phyloP scores from a whole-genome alignment of 768 basidiomycete genomes.

The Hortiboletus flavorubellus region DNA sequence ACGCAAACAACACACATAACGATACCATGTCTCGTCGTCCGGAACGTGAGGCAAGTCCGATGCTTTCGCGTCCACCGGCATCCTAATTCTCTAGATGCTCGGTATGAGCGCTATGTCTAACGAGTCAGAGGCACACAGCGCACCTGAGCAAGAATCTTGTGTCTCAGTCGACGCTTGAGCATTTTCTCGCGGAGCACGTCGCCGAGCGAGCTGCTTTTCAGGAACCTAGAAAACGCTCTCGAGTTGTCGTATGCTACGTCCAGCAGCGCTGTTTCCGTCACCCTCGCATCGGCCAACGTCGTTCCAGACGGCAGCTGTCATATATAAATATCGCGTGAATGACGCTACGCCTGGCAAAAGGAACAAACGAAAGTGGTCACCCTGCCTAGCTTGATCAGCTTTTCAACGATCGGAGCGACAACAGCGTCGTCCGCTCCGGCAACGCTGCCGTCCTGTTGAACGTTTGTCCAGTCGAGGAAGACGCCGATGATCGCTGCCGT shows the following conservation, averaged over 20 bases:
- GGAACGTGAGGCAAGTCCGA: slow-evolving; percentile 34
- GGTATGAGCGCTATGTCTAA: not conserved
- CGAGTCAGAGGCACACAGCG: slow-evolving; percentile 17
- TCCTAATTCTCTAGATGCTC: slow-evolving; percentile 11
- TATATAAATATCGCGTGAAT: not conserved
- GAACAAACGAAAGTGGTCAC: slow-evolving; percentile 1
- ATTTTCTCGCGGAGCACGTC: slow-evolving; percentile 15
- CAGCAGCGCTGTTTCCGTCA: slow-evolving; percentile 2
- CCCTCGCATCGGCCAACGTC: slow-evolving; percentile 2
- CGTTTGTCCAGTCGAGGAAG: slow-evolving; percentile 40
- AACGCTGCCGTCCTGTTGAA: slow-evolving; percentile 9
- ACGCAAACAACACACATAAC: slow-evolving; percentile 20
- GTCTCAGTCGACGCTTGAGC: slow-evolving; percentile 25
- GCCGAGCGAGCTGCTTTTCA: slow-evolving; percentile 26
- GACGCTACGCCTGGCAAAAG: not conserved
- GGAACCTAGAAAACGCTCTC: slow-evolving; percentile 31
- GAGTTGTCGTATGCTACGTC: slow-evolving; percentile 41
- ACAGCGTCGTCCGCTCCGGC: slow-evolving; percentile 11
- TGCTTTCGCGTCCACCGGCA: slow-evolving; percentile 29
- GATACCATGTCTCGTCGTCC: slow-evolving; percentile 36
- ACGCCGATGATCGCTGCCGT: slow-evolving; percentile 38
- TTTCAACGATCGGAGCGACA: slow-evolving; percentile 12
- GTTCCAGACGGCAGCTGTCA: slow-evolving; percentile 14
- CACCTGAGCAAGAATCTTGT: slow-evolving; percentile 41
- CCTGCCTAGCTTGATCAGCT: slow-evolving; percentile 19